Percentiles rank a stretch among this genome's conserved stretches.
Evolutionary conservation across 192 early-diverging fungal species (phyloP).

Genomic region (Coemansia sp.): DNA sequence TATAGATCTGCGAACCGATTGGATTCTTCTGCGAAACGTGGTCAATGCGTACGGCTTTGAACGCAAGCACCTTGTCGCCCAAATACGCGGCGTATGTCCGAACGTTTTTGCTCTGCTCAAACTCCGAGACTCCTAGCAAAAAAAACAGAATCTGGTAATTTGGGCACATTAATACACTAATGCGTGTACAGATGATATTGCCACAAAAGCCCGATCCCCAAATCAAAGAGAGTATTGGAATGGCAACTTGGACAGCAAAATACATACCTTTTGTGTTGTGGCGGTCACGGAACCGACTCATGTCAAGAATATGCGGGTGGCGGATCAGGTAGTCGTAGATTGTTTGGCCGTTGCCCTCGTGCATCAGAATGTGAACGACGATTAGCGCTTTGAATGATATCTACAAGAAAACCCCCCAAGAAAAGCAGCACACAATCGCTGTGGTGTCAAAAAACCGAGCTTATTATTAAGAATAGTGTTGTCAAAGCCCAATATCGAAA

Average conservation of each 20-base stretch:
- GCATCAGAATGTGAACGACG: conserved; percentile 55
- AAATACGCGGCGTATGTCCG: conserved; percentile 55
- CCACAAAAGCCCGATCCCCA: too few relatives aligned
- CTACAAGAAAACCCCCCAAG: conserved; percentile 13
- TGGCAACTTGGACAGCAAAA: neutral
- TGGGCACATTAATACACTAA: too few relatives aligned
- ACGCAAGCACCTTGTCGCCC: conserved; percentile 52
- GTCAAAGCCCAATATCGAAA: too few relatives aligned
- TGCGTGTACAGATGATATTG: too few relatives aligned
- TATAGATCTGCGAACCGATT: conserved; percentile 44
- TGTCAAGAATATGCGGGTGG: conserved; percentile 45
- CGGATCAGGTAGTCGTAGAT: conserved; percentile 50
- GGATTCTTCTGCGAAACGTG: conserved; percentile 49
- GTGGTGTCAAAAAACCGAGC: neutral
- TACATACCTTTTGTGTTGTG: conserved; percentile 45
- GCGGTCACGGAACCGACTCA: conserved; percentile 54
- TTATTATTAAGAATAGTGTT: neutral
- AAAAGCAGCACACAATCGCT: neutral
- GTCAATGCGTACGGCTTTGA: conserved; percentile 53
- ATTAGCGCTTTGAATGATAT: conserved; percentile 58
- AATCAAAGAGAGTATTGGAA: too few relatives aligned
- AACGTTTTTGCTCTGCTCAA: conserved; percentile 59
- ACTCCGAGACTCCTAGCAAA: conserved; percentile 34
- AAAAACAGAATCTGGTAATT: neutral
- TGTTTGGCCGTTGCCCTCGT: conserved; percentile 42